These are phyloP conservation scores for Begonia peltatifolia DNA, from an alignment of 306 rosid genomes.

Conservation along the genomic window DNA sequence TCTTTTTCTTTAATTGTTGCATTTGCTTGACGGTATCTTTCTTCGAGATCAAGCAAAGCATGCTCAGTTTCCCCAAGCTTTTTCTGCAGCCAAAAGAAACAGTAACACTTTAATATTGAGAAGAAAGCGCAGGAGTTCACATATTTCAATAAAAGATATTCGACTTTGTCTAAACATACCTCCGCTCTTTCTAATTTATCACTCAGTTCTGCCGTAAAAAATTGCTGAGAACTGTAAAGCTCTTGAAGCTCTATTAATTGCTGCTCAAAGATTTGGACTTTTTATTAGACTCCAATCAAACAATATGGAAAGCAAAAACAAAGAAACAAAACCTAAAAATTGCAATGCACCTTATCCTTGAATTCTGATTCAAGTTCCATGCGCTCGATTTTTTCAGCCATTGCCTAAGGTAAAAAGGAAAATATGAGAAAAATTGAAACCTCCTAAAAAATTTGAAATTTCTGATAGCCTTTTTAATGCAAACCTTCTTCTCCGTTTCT, in stretches of 20 bases:
- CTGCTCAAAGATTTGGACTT: slow-evolving; percentile 29
- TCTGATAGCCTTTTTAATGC: neutral
- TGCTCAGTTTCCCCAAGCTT: slow-evolving; percentile 41
- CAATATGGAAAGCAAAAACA: neutral
- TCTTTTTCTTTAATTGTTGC: slow-evolving; percentile 66
- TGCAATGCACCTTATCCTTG: slow-evolving; percentile 76
- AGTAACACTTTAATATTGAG: neutral
- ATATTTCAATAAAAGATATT: slow-evolving; percentile 1
- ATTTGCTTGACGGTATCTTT: slow-evolving; percentile 34
- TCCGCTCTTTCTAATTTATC: slow-evolving; percentile 78
- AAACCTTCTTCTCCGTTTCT: slow-evolving; percentile 93
- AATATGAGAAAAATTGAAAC: slow-evolving; percentile 8
- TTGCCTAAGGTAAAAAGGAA: slow-evolving; percentile 39
- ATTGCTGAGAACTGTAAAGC: slow-evolving; percentile 76
- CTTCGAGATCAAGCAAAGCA: slow-evolving; percentile 58
- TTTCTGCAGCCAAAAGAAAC: slow-evolving; percentile 24
- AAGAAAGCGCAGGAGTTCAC: neutral
- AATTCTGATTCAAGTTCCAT: slow-evolving; percentile 88
- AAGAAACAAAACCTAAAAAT: slow-evolving; percentile 10
- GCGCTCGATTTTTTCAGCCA: slow-evolving; percentile 93
- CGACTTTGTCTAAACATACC: slow-evolving; percentile 25
- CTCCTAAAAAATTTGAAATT: slow-evolving; percentile 5
- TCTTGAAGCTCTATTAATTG: slow-evolving; percentile 85
- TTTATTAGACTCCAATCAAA: too few species aligned
- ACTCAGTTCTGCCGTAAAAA: slow-evolving; percentile 63